Evolutionary conservation across 2,329 filamentous ascomycete genomes (phyloP).

Genomic region (Botryotinia calthae): DNA sequence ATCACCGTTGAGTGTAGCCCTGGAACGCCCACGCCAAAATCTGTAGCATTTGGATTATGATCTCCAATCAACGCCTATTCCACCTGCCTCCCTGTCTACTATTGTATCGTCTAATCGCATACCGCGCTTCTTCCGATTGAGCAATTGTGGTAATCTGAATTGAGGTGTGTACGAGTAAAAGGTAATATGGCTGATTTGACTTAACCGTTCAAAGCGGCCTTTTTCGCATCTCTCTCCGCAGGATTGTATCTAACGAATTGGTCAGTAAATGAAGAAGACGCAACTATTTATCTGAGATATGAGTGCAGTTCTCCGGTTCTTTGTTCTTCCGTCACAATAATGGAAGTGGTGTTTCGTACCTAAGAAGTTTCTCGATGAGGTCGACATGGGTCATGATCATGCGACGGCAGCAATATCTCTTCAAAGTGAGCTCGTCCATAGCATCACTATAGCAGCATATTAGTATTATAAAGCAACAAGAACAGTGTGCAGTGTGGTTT

Average conservation of each 20-base stretch:
- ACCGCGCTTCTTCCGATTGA: background rate
- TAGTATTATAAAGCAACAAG: slow-evolving; percentile 19
- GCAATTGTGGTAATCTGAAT: background rate
- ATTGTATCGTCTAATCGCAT: slow-evolving; percentile 3
- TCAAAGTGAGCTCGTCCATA: slow-evolving; percentile 91
- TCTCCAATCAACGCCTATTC: slow-evolving; percentile 31
- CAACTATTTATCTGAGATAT: slow-evolving; percentile 14
- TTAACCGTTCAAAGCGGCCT: slow-evolving; percentile 36
- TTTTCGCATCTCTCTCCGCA: slow-evolving; percentile 47
- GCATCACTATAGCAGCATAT: slow-evolving; percentile 64
- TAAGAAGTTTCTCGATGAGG: slow-evolving; percentile 94
- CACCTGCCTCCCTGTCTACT: background rate
- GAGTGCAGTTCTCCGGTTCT: background rate
- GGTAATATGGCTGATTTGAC: slow-evolving; percentile 23
- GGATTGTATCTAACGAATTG: slow-evolving; percentile 46
- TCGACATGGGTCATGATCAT: slow-evolving; percentile 99
- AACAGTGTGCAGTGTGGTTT: slow-evolving; percentile 22
- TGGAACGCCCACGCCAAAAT: slow-evolving; percentile 19
- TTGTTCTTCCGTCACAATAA: background rate
- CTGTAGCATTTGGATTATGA: slow-evolving; percentile 12
- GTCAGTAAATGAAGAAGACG: slow-evolving; percentile 24
- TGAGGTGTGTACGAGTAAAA: slow-evolving; percentile 18
- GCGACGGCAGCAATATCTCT: slow-evolving; percentile 95
- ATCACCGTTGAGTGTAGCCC: slow-evolving; percentile 11
- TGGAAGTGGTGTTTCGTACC: slow-evolving; percentile 53